Conservation (phyloP, 2,329 filamentous ascomycete species). For the Penicillium sumatraense region DNA sequence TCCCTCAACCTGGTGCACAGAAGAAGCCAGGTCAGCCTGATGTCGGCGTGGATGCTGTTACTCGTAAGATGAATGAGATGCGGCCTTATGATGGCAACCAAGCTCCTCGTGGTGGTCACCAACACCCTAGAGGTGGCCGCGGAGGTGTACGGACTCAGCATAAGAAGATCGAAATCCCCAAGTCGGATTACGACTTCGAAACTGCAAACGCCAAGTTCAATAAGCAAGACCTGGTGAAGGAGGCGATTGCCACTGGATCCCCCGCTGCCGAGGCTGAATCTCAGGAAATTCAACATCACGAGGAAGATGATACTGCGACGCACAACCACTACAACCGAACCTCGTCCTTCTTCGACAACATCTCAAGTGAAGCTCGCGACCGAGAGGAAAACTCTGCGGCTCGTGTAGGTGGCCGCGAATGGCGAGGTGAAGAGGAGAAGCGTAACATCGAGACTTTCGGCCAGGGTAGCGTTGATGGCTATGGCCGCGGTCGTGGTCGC, state of each 20-base stretch:
- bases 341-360: slow-evolving; percentile 96
- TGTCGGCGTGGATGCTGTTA: slow-evolving; percentile 45
- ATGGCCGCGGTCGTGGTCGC: slow-evolving; percentile 73
- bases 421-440: slow-evolving; percentile 89
- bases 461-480: slow-evolving; percentile 91
- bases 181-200: slow-evolving; percentile 91
- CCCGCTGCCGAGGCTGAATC: slow-evolving; percentile 63
- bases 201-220: slow-evolving; percentile 86
- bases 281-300: slow-evolving; percentile 46
- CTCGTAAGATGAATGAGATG: slow-evolving; percentile 53
- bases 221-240: slow-evolving; percentile 84
- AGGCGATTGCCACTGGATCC: slow-evolving; percentile 79
- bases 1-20: slow-evolving; percentile 45
- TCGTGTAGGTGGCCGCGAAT: slow-evolving; percentile 79
- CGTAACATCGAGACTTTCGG: slow-evolving; percentile 98
- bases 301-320: slow-evolving; percentile 32
- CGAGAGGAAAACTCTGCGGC: slow-evolving; percentile 71
- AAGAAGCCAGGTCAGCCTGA: slow-evolving; percentile 39
- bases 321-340: slow-evolving; percentile 79
- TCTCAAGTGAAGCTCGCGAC: slow-evolving; percentile 91
- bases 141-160: slow-evolving; percentile 53
- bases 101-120: slow-evolving; percentile 43
- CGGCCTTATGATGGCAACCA: slow-evolving; percentile 46
- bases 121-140: slow-evolving; percentile 51
- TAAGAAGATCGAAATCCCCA: slow-evolving; percentile 83